phyloP scores from a whole-genome alignment of 495 filamentous ascomycete genomes.

The Chlorociboria aeruginascens region DNA sequence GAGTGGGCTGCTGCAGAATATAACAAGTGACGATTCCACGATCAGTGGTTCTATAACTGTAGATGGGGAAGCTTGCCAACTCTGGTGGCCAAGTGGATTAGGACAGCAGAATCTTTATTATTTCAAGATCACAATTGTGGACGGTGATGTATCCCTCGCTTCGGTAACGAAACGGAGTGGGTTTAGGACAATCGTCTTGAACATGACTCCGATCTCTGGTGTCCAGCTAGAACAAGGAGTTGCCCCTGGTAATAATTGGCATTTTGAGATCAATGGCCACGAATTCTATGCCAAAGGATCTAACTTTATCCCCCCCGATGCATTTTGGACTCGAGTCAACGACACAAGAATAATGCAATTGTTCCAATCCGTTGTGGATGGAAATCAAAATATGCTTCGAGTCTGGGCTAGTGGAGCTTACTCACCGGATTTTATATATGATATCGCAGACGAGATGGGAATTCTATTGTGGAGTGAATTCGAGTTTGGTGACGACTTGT shows the following conservation, averaged over 20 bases:
- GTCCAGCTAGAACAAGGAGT: constrained; percentile 48
- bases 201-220: constrained; percentile 46
- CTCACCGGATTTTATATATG: constrained; percentile 61
- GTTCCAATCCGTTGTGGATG: constrained; percentile 48
- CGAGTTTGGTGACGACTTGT: constrained; percentile 71
- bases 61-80: constrained; percentile 39
- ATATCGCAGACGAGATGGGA: constrained; percentile 61
- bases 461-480: constrained; percentile 78
- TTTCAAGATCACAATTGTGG: constrained; percentile 32
- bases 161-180: constrained; percentile 45
- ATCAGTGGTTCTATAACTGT: constrained; percentile 37
- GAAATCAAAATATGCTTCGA: constrained; percentile 49
- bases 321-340: constrained; percentile 44
- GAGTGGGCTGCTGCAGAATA: constrained; percentile 28
- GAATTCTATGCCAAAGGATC: constrained; percentile 64
- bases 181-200: constrained; percentile 50
- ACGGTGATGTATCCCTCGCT: constrained; percentile 19
- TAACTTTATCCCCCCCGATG: constrained; percentile 70
- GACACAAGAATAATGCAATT: constrained; percentile 49
- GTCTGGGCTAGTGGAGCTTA: constrained; percentile 75
- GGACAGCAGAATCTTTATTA: constrained; percentile 53
- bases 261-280: constrained; percentile 61
- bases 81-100: constrained; percentile 67
- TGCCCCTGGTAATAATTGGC: constrained; percentile 54
- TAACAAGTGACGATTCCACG: constrained; percentile 32